Evolutionary conservation across 2,329 filamentous ascomycete genomes (phyloP).

Genomic region (Leptographium radiaticola): DNA sequence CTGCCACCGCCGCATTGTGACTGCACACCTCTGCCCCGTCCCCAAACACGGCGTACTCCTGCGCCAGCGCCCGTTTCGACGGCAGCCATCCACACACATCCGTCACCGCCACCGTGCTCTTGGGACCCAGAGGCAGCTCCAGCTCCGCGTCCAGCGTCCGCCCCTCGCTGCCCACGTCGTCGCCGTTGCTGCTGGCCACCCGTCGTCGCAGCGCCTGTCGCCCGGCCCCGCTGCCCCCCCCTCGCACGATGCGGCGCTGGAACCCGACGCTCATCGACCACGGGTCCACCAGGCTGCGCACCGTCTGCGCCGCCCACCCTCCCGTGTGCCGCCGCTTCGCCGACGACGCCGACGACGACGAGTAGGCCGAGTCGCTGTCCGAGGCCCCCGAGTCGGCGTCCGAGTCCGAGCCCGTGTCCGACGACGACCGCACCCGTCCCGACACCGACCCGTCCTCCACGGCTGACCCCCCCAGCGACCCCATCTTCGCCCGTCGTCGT

Average conservation of each 20-base stretch:
- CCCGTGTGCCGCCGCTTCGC: not conserved
- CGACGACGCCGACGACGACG: conserved; percentile 7
- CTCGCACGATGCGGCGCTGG: conserved; percentile 45
- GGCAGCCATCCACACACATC: conserved; percentile 60
- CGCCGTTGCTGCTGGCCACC: conserved; percentile 17
- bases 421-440: conserved; percentile 15
- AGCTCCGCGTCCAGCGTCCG: conserved; percentile 7
- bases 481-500: not conserved
- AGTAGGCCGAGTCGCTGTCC: conserved; percentile 24
- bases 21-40: conserved; percentile 68
- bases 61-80: conserved; percentile 62
- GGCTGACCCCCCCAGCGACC: conserved; percentile 16
- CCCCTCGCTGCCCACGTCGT: not conserved
- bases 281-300: conserved; percentile 7
- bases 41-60: conserved; percentile 73
- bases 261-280: conserved; percentile 20
- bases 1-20: conserved; percentile 70
- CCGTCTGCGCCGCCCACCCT: not conserved
- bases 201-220: not conserved
- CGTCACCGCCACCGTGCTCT: conserved; percentile 63
- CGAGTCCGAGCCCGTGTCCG: not conserved
- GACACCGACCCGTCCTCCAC: conserved; percentile 19
- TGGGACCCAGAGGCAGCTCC: conserved; percentile 24
- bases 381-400: conserved; percentile 23
- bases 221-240: conserved; percentile 20